These are phyloP conservation scores for Phytophthora hibernalis DNA, from an alignment of 352 stramenopile genomes.

Conservation along the genomic window DNA sequence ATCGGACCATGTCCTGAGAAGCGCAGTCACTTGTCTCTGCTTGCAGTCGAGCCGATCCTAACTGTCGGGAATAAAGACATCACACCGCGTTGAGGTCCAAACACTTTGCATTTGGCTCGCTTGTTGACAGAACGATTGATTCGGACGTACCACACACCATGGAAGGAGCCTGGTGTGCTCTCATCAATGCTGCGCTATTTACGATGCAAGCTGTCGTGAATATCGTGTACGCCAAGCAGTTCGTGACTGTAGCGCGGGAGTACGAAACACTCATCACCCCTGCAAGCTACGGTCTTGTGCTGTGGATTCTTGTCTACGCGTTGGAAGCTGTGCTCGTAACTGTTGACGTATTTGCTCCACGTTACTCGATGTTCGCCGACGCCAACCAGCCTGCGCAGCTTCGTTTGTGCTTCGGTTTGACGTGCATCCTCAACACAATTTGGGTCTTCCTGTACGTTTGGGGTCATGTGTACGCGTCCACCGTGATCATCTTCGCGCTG, in stretches of 20 bases:
- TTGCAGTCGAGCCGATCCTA: conserved; percentile 23
- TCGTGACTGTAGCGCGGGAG: conserved; percentile 55
- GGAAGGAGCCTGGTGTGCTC: conserved; percentile 58
- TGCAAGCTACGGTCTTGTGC: conserved; percentile 60
- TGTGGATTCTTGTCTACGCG: conserved; percentile 79
- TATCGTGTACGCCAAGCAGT: conserved; percentile 65
- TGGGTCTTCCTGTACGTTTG: conserved; percentile 73
- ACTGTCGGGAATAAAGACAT: conserved; percentile 24
- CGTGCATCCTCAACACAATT: conserved; percentile 70
- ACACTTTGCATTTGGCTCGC: conserved; percentile 26
- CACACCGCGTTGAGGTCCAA: neutral
- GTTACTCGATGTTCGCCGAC: conserved; percentile 76
- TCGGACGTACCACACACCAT: conserved; percentile 30
- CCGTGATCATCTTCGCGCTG: conserved; percentile 68
- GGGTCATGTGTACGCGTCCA: conserved; percentile 61
- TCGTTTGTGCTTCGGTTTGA: conserved; percentile 66
- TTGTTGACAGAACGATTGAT: conserved; percentile 6
- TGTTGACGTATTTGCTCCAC: conserved; percentile 70
- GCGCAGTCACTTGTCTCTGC: conserved; percentile 22
- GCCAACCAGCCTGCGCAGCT: conserved; percentile 70
- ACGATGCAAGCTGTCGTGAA: conserved; percentile 70
- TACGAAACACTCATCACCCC: conserved; percentile 82
- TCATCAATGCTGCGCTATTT: conserved; percentile 70
- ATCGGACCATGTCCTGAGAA: conserved; percentile 4
- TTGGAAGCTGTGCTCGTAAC: conserved; percentile 68